Percentiles rank a stretch among this genome's conserved stretches.
Evolutionary conservation across 2,329 filamentous ascomycete genomes (phyloP).

Genomic region (Aspergillus awamori): DNA sequence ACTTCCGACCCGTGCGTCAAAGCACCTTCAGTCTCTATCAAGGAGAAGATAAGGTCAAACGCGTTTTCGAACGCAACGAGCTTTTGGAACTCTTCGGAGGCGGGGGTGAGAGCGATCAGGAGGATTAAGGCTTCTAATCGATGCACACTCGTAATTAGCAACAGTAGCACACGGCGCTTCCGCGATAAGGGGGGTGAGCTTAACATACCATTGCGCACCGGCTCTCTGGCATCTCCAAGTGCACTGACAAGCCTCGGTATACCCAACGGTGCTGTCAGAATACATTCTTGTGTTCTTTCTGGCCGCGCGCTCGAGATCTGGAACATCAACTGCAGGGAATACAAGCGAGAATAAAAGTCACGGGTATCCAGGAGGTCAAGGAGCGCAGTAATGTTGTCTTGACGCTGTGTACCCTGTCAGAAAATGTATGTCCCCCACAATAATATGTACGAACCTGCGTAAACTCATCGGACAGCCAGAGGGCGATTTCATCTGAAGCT

Average conservation of each 20-base stretch:
- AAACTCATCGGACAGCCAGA: conserved; percentile 98
- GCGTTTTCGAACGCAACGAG: conserved; percentile 94
- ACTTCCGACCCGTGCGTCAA: conserved; percentile 80
- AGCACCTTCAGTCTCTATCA: conserved; percentile 80
- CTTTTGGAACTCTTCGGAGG: conserved; percentile 87
- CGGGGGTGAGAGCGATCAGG: conserved; percentile 83
- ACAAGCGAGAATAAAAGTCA: conserved; percentile 90
- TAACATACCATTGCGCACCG: conserved; percentile 70
- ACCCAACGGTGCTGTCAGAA: conserved; percentile 84
- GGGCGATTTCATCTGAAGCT: conserved; percentile 90
- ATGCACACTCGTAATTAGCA: conserved; percentile 20
- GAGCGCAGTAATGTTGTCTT: conserved; percentile 92
- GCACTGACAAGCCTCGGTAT: conserved; percentile 82
- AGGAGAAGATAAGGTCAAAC: conserved; percentile 80
- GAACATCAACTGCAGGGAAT: conserved; percentile 84
- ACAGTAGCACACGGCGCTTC: neutral
- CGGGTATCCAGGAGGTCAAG: conserved; percentile 83
- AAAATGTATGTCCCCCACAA: conserved; percentile 23
- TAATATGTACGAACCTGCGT: conserved; percentile 67
- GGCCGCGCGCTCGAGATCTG: conserved; percentile 83
- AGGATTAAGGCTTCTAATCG: conserved; percentile 74
- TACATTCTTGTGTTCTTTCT: conserved; percentile 91
- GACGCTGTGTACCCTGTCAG: conserved; percentile 65
- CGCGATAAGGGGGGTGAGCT: neutral
- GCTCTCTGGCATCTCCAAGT: conserved; percentile 83